Base-by-base conservation (phyloP, 495 filamentous ascomycete species). In the Cairneyella variabilis region DNA sequence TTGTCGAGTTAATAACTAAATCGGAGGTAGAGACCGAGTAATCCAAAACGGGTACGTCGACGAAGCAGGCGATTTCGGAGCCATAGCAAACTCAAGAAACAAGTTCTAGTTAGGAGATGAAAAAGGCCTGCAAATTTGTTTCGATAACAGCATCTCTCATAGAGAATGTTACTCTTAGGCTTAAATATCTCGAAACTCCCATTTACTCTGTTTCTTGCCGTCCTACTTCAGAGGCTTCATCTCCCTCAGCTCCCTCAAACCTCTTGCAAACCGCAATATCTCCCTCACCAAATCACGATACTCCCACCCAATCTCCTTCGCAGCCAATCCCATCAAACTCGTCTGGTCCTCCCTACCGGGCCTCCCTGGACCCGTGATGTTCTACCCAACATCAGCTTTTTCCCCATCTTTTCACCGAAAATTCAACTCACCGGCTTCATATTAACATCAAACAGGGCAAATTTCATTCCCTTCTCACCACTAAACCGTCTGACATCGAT, bases 381-480 rank as follows among this genome's bases (percentile, higher is more conserved):
- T 61, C 54, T 61, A 25, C 4, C 11, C 14, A 32, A 14, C 28
- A 32, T 14, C 28, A 6, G 6, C 28, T 14, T 14, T 32, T 32
- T 7, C 6, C 7, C 28, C 28, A 7, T 14, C 28, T 32, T 14
- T 7, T 7, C 6, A 32, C 28, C 28, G 6, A 17, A 3, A 8
- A 25, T 2, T 26, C 34, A 17, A 66, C 70, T 57, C 53, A 71
- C 69, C 8, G 68, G 69, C 52, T 73, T 73, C 67, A 71, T 65
- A 54, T 73, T 71, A 11, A 73, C 63, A 61, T 73, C 69, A 46
- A 73, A 73, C 34, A 71, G 57, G n/a, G 65, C 69, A 59, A 73
- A 73, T 8, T 61, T 50, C 1, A 52, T 56, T 2, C 53, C 53
- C 3, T 49, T 38, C 8, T 40, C 53, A 14, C 48, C 42, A 7